These are phyloP conservation scores for Alternaria angustiovoidea DNA, from an alignment of 2,329 filamentous ascomycete species.

Conservation along the genomic window DNA sequence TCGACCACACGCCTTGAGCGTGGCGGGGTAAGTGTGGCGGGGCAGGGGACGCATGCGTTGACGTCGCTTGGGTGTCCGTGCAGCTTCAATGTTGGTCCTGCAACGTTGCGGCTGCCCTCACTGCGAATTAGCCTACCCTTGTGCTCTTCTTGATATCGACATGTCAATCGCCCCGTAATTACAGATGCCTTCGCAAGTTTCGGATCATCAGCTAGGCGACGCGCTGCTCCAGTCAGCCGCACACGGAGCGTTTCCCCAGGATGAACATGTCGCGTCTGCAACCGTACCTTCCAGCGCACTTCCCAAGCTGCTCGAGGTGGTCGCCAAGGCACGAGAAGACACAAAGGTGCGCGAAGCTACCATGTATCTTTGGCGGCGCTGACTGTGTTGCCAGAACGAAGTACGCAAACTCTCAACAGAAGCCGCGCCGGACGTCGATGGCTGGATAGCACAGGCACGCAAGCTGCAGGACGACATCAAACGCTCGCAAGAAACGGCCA, in stretches of 20 bases:
- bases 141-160: slow-evolving; percentile 11
- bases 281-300: slow-evolving; percentile 60
- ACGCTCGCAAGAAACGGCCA: slow-evolving; percentile 78
- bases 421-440: slow-evolving; percentile 79
- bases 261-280: slow-evolving; percentile 63
- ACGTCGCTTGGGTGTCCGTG: slow-evolving; percentile 19
- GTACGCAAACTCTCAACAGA: slow-evolving; percentile 80
- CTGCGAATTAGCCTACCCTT: not conserved
- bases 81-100: slow-evolving; percentile 10
- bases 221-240: slow-evolving; percentile 71
- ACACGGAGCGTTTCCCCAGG: slow-evolving; percentile 64
- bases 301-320: slow-evolving; percentile 58
- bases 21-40: slow-evolving; percentile 35
- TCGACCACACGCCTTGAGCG: slow-evolving; percentile 3
- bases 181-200: slow-evolving; percentile 41
- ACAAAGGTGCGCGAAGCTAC: slow-evolving; percentile 56
- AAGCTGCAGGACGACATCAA: slow-evolving; percentile 86
- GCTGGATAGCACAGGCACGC: slow-evolving; percentile 86
- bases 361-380: not conserved
- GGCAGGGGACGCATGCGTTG: slow-evolving; percentile 16
- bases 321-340: slow-evolving; percentile 61
- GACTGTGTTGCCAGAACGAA: slow-evolving; percentile 62
- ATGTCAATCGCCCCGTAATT: slow-evolving; percentile 24
- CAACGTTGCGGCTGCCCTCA: slow-evolving; percentile 5
- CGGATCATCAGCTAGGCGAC: slow-evolving; percentile 58